These are phyloP conservation scores for Wickerhamiella infanticola DNA, from an alignment of 1,139 yeast species.

Conservation along the genomic window DNA sequence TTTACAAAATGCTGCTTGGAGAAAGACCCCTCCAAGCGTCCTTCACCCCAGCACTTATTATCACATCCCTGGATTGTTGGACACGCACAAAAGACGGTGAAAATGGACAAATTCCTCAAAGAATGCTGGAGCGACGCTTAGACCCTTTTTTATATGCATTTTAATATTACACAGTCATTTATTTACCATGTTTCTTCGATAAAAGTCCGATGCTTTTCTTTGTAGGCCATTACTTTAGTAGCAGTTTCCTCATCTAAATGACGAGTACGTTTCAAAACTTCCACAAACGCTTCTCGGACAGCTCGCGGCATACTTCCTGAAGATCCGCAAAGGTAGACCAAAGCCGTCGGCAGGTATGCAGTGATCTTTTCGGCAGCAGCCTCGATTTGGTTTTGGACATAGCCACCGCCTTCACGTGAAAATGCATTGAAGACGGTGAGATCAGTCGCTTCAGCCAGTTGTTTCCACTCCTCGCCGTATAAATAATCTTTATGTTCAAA, in stretches of 20 bases:
- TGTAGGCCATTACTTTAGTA: conserved; percentile 32
- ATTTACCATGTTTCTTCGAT: conserved; percentile 82
- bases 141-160: not conserved
- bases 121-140: conserved; percentile 48
- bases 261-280: conserved; percentile 33
- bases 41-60: conserved; percentile 86
- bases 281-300: conserved; percentile 61
- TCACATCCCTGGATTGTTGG: conserved; percentile 82
- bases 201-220: conserved; percentile 59
- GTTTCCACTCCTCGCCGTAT: conserved; percentile 41
- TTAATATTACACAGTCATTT: not conserved
- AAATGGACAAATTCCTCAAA: conserved; percentile 74
- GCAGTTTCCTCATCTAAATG: conserved; percentile 34
- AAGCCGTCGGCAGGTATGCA: conserved; percentile 29
- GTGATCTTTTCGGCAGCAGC: conserved; percentile 24
- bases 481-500: conserved; percentile 50
- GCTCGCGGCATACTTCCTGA: conserved; percentile 93
- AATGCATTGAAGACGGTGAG: conserved; percentile 38
- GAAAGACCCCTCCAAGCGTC: conserved; percentile 65
- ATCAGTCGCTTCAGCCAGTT: conserved; percentile 14
- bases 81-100: conserved; percentile 52
- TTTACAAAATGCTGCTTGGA: conserved; percentile 69
- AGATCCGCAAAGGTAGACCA: conserved; percentile 74
- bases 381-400: conserved; percentile 59
- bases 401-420: conserved; percentile 44